Evolutionary conservation across 768 basidiomycete genomes (phyloP), one percentile per base, ranked within the genome.

Genomic region (Russula abietina): DNA sequence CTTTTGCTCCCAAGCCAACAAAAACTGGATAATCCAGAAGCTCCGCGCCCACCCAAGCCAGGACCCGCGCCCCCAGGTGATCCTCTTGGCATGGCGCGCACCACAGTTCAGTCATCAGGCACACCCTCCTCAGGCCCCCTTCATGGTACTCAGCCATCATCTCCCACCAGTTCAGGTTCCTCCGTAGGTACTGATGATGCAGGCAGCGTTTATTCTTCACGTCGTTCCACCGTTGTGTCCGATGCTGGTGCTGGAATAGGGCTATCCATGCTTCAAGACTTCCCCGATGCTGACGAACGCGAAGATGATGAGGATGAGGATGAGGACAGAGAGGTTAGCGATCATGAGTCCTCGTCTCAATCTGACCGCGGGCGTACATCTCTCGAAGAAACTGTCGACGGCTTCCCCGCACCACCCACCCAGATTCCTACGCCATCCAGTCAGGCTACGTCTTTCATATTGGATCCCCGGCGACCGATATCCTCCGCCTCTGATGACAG

Each of bases 231-330:
- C 3, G 77, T 71, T 7, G 65, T 76, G 57, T 82, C 82, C 2
- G 86, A 87, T 61, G 86, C 83, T 4, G 81, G 83, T 55, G 75
- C 81, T 1, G 89, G 85, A 0, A 90, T 91, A 41, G 89, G 89
- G 1, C 73, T 89, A 38, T 84, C 84, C 2, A 73, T 90, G 57
- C 73, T 91, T 57, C 82, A 83, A 66, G 79, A 78, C 45, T 72
- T 83, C 69, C 72, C 75, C 43, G 74, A 69, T 14, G 77, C 67
- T 3, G 71, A 71, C 11, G 70, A 67, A 0, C 68, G 67, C 0
- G 71, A 68, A 2, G 69, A 69, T 1, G 70, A 71, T 19, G 70
- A 68, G 19, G 61, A 51, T 9, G 71, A 61, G 16, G 32, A n/a
- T n/a, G n/a, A n/a, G n/a, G n/a, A 19, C 10, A 39, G 19, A 1